Evolutionary conservation across 352 stramenopile genomes (phyloP), one percentile per base, ranked within the genome.

Genomic region (Pythium plurisporium): DNA sequence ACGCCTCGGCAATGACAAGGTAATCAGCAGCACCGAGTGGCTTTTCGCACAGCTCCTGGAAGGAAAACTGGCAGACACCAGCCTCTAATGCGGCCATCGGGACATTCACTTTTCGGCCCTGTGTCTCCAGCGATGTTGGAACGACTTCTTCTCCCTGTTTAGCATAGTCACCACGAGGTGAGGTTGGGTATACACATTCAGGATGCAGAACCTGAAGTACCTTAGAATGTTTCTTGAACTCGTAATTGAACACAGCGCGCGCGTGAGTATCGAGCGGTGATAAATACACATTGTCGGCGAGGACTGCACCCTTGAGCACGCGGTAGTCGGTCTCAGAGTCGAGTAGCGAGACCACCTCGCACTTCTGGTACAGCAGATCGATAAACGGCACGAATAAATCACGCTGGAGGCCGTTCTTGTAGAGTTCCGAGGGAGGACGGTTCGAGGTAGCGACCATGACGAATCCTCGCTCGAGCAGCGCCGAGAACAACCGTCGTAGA

Each of bases 391-490:
- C 54, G 70, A 99, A 99, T 31, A 98, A 86, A 30, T 96, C 86
- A 53, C 95, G 75, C 71, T 99, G 97, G 12, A 99, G 61, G 9
- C 96, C 96, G 59, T 97, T 96, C 72, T 98, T 92, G 74, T 99
- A 99, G 55, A 99, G 73, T 59, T 98, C 89, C 26, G 65, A 70
- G 0, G 96, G 96, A 57, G 88, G 87, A 53, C 92, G 80, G 72
- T 99, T 99, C 26, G 91, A 98, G 2, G 97, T 99, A 9, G 97
- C 93, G 25, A 99, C 94, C 60, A 99, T 87, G 2, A 99, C 91
- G 23, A 97, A 92, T 26, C 95, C 96, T 23, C 76, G 61, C 12
- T 75, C 72, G 25, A 96, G 95, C n/a, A 99, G 59, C 8, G 85
- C 79, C 11, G 78, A 84, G 68, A 99, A 99, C 6, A 99, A 70